These are phyloP conservation scores for Dictyostelium capitatum DNA, from an alignment of 78 protist species.

Conservation along the genomic window DNA sequence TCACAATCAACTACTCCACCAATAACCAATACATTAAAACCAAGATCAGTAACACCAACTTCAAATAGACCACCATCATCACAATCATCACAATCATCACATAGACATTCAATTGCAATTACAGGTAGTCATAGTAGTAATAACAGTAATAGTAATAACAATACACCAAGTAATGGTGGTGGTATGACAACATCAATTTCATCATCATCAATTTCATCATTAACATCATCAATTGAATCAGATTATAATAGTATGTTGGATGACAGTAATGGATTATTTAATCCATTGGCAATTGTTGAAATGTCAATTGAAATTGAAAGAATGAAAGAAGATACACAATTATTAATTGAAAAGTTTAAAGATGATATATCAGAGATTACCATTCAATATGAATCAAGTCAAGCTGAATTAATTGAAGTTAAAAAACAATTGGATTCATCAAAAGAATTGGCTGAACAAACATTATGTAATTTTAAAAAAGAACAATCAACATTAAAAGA, in stretches of 20 bases:
- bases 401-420: constrained; percentile 13
- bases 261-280: constrained; percentile 10
- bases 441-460: not conserved
- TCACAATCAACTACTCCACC: not conserved
- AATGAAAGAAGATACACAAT: constrained; percentile 49
- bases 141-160: not conserved
- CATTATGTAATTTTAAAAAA: not conserved
- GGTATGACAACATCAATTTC: not conserved
- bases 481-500: constrained; percentile 30
- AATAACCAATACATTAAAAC: not conserved
- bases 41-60: constrained; percentile 21
- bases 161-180: not conserved
- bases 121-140: not conserved
- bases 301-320: constrained; percentile 55
- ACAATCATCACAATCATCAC: not conserved
- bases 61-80: not conserved
- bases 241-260: not conserved
- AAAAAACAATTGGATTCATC: constrained; percentile 1
- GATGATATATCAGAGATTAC: constrained; percentile 72
- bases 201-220: constrained; percentile 7
- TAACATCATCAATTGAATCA: not conserved
- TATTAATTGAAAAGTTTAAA: constrained; percentile 52
- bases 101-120: constrained; percentile 18
- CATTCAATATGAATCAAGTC: constrained; percentile 14
- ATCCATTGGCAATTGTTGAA: constrained; percentile 71